Evolutionary conservation across 2,329 filamentous ascomycete species (phyloP).

Genomic region (Pseudofabraea citricarpa): DNA sequence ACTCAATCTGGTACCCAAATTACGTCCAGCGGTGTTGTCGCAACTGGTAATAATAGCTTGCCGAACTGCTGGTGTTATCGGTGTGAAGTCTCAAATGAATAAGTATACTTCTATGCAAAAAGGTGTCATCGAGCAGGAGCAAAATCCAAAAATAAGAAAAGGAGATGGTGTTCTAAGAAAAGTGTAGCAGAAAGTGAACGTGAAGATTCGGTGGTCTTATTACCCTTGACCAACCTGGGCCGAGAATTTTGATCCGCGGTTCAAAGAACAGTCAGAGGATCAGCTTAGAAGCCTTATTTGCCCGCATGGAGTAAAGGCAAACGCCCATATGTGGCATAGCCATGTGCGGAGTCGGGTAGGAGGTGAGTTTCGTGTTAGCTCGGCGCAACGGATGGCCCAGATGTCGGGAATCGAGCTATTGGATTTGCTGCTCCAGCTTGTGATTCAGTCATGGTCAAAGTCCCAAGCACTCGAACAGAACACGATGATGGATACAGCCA

Average conservation of each 20-base stretch:
- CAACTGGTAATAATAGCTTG: too few relatives aligned
- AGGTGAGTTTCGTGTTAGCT: conserved; percentile 1
- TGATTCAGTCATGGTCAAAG: too few relatives aligned
- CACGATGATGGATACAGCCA: too few relatives aligned
- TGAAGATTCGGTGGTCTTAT: neutral
- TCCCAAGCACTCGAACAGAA: too few relatives aligned
- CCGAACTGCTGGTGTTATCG: too few relatives aligned
- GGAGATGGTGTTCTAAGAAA: neutral
- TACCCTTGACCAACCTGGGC: conserved; percentile 3
- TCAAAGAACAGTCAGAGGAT: neutral
- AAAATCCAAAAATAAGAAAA: too few relatives aligned
- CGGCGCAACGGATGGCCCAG: conserved; percentile 5
- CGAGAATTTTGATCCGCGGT: neutral
- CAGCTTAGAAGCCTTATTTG: neutral
- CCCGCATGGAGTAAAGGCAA: neutral
- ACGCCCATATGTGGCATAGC: neutral
- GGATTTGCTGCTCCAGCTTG: too few relatives aligned
- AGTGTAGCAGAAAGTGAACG: neutral
- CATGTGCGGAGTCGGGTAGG: neutral
- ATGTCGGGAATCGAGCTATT: neutral
- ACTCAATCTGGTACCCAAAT: neutral
- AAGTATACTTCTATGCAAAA: too few relatives aligned
- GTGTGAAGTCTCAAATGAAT: too few relatives aligned
- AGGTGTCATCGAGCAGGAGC: too few relatives aligned
- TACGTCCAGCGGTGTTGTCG: too few relatives aligned